Evolutionary conservation across 495 filamentous ascomycete genomes (phyloP).

Genomic region (Ramalina intermedia): DNA sequence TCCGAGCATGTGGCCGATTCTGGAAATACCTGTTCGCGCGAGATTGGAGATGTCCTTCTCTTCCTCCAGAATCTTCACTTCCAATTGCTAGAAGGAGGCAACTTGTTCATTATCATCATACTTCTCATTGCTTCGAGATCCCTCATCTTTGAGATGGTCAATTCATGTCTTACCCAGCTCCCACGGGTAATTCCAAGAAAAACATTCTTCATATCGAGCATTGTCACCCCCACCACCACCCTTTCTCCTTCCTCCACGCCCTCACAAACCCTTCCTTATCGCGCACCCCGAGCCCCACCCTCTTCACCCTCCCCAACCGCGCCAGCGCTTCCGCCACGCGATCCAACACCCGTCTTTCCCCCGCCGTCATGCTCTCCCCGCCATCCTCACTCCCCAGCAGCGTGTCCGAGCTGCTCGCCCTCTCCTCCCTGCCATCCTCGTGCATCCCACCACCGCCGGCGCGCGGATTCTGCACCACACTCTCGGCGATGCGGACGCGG

Average conservation of each 20-base stretch:
- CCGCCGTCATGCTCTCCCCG: slow-evolving; percentile 27
- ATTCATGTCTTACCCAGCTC: too few relatives aligned
- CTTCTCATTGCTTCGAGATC: too few relatives aligned
- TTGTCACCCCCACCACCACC: slow-evolving; percentile 17
- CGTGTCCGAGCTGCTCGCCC: slow-evolving; percentile 20
- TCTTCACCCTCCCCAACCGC: slow-evolving; percentile 78
- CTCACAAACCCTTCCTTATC: slow-evolving; percentile 76
- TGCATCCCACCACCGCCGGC: background rate
- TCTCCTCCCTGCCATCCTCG: slow-evolving; percentile 21
- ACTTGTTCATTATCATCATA: too few relatives aligned
- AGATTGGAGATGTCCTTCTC: too few relatives aligned
- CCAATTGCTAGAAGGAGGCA: too few relatives aligned
- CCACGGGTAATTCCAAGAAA: too few relatives aligned
- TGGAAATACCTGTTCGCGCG: too few relatives aligned
- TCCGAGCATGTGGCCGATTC: too few relatives aligned
- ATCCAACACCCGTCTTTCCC: slow-evolving; percentile 53
- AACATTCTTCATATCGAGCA: too few relatives aligned
- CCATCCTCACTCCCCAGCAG: slow-evolving; percentile 21
- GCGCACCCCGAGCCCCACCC: slow-evolving; percentile 64
- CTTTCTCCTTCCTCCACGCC: slow-evolving; percentile 39
- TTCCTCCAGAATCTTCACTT: too few relatives aligned
- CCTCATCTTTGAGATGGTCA: too few relatives aligned
- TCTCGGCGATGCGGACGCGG: slow-evolving; percentile 74
- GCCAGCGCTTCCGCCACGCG: slow-evolving; percentile 73
- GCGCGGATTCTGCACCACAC: slow-evolving; percentile 29